phyloP scores from a whole-genome alignment of 495 filamentous ascomycete genomes.

The Penicillium riverlandense region DNA sequence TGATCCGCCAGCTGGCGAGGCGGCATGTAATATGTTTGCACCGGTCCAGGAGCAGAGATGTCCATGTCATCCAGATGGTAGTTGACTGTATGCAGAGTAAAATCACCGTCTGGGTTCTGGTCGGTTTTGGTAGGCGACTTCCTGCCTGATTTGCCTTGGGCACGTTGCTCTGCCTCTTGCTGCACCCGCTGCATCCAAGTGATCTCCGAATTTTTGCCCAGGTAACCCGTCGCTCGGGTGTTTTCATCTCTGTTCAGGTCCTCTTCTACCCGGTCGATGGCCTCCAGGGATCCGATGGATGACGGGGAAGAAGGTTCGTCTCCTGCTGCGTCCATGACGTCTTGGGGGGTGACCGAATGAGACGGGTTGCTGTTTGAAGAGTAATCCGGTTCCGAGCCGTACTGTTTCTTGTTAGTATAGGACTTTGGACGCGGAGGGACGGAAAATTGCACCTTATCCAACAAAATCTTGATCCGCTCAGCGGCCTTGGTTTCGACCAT shows the following conservation, averaged over 20 bases:
- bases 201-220: constrained; percentile 57
- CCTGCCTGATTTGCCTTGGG: constrained; percentile 6
- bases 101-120: constrained; percentile 1
- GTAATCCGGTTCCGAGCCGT: constrained; percentile 16
- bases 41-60: constrained; percentile 27
- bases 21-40: constrained; percentile 46
- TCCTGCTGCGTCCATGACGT: neutral
- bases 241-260: constrained; percentile 43
- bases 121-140: constrained; percentile 4
- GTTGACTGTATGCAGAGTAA: constrained; percentile 22
- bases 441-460: constrained; percentile 31
- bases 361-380: constrained; percentile 24
- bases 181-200: constrained; percentile 47
- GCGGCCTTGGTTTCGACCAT: constrained; percentile 25
- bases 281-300: constrained; percentile 48
- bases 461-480: constrained; percentile 29
- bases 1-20: constrained; percentile 38
- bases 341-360: constrained; percentile 10
- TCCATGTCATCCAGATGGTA: constrained; percentile 54
- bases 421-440: neutral
- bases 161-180: constrained; percentile 11
- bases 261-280: constrained; percentile 47
- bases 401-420: neutral
- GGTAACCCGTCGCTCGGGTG: constrained; percentile 44
- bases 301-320: constrained; percentile 17